Evolutionary conservation across 179 eudicot species (phyloP).

Genomic region (Gypsophila paniculata): DNA sequence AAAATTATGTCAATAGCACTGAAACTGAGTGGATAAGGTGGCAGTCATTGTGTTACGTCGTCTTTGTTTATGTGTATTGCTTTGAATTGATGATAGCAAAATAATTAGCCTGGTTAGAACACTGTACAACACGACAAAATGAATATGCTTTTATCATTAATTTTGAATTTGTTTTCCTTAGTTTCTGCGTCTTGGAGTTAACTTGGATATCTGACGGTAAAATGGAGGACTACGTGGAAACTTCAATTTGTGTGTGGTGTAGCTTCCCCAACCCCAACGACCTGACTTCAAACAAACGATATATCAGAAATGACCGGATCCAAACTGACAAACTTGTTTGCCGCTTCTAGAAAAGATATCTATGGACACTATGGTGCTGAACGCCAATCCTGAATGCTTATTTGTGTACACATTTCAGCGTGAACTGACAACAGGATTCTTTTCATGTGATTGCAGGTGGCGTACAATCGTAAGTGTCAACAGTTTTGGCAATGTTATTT

Average conservation of each 20-base stretch:
- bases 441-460: slow-evolving; percentile 22
- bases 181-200: neutral
- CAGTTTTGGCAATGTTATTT: neutral
- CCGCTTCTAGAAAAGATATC: neutral
- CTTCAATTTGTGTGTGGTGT: neutral
- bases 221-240: neutral
- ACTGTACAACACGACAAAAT: too few relatives aligned
- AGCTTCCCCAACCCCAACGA: neutral
- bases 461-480: slow-evolving; percentile 13
- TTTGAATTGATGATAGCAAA: neutral
- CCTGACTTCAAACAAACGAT: too few relatives aligned
- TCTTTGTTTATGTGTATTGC: neutral
- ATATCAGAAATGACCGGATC: neutral
- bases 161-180: neutral
- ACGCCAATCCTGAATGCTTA: neutral
- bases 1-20: neutral
- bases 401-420: neutral
- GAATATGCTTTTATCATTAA: neutral
- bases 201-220: neutral
- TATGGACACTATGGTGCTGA: neutral
- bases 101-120: neutral
- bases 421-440: neutral
- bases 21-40: neutral
- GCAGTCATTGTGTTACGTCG: neutral
- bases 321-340: neutral